Conservation (phyloP, 768 basidiomycete genomes). For the Cyathus striatus region DNA sequence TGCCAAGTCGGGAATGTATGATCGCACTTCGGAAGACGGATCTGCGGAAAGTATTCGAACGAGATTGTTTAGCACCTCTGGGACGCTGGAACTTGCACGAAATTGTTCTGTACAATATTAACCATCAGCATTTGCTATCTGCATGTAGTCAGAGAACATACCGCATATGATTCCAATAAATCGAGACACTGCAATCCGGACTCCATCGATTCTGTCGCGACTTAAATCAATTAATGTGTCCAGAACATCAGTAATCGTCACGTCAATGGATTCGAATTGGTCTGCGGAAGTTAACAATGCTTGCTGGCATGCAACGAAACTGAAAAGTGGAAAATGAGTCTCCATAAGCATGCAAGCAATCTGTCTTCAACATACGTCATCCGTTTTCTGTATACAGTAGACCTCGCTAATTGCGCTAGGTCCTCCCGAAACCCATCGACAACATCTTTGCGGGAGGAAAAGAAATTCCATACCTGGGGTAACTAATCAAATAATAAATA, state of each 20-base stretch:
- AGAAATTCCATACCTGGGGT: constrained; percentile 37
- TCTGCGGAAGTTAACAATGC: constrained; percentile 40
- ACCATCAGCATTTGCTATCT: too few species aligned
- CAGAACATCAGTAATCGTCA: constrained; percentile 48
- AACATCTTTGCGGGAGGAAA: constrained; percentile 26
- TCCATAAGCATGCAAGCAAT: background rate
- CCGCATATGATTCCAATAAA: constrained; percentile 53
- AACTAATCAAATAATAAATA: constrained; percentile 30
- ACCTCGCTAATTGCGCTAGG: constrained; percentile 38
- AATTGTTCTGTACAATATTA: too few species aligned
- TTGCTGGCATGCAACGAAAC: constrained; percentile 72
- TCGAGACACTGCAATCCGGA: constrained; percentile 82
- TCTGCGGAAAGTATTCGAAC: constrained; percentile 48
- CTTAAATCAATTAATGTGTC: constrained; percentile 50
- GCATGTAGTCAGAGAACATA: too few species aligned
- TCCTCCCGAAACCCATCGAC: constrained; percentile 33
- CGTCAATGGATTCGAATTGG: constrained; percentile 26
- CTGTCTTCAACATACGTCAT: constrained; percentile 54
- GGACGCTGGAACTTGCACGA: too few species aligned
- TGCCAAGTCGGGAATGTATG: constrained; percentile 43
- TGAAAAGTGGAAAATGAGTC: constrained; percentile 22
- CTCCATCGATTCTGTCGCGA: constrained; percentile 71
- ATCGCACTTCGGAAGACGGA: constrained; percentile 53
- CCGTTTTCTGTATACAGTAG: constrained; percentile 50
- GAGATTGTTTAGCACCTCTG: constrained; percentile 31